Conservation (phyloP, 73 alveolate species). For the Tetrahymena borealis region DNA sequence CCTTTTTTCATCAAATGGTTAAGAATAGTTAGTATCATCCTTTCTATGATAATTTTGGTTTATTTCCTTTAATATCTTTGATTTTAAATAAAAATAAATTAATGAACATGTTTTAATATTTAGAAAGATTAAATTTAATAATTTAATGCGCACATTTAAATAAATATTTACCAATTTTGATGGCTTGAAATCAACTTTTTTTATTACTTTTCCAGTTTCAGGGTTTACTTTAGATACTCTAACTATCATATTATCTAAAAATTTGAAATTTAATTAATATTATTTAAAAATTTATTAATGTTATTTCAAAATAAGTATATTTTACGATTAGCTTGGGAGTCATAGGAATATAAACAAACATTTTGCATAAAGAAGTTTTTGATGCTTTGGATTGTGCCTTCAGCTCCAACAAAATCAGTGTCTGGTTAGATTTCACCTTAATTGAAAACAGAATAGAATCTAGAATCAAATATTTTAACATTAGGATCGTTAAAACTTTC, state of each 20-base stretch:
- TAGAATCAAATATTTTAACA: not conserved
- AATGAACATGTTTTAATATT: not conserved
- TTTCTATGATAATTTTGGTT: not conserved
- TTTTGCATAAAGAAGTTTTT: not conserved
- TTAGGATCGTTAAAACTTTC: not conserved
- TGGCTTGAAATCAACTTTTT: not conserved
- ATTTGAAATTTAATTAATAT: too few relatives aligned
- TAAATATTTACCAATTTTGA: not conserved
- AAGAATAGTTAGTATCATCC: not conserved
- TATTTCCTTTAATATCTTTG: not conserved
- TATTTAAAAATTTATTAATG: not conserved
- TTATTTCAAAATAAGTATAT: not conserved
- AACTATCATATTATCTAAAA: not conserved
- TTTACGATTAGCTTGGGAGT: not conserved
- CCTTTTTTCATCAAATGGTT: not conserved
- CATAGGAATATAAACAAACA: not conserved
- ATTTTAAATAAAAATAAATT: not conserved
- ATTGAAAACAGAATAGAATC: not conserved
- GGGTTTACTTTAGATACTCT: not conserved
- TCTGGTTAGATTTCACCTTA: not conserved
- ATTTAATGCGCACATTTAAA: too few relatives aligned
- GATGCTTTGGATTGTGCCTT: not conserved
- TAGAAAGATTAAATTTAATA: not conserved
- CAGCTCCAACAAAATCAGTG: not conserved
- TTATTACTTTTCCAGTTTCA: not conserved